Base-by-base conservation (phyloP, 1,139 yeast species). In the Hanseniaspora sp. region DNA sequence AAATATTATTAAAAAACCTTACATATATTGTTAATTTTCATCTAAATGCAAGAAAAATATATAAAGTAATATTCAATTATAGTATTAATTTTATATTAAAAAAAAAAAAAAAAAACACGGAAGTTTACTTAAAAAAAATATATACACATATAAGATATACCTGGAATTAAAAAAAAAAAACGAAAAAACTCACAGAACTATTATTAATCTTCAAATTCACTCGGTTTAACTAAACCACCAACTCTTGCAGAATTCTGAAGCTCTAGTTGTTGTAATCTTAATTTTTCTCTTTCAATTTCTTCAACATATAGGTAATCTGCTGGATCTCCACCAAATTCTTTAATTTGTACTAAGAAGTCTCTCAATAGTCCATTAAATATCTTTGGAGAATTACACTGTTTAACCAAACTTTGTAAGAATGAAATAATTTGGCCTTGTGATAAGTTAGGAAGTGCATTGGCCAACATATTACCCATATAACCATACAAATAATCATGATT, bases 311-410 rank as follows among this genome's bases (percentile, higher is more conserved):
- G 74, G 67, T 92, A 94, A 67, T 88, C 96, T 37, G 95, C 86
- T 53, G 76, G 73, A 67, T 87, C 96, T 51, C 98, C 98, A 58
- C 97, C 98, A 66, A 78, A 81, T 70, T 92, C 95, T 71, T 88
- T 88, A 67, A 92, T 86, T 73, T 92, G 97, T 48, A 94, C 95
- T 68, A 94, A 77, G 78, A 94, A 94, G 71, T 94, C 99, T 70
- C 98, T 83, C 63, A 94, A 75, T 3, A 86, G 83, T 55, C 87
- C 87, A 70, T 82, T 82, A 74, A 94, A 92, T 67, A 81, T 84
- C 60, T 71, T 68, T 59, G 83, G 81, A 63, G 87, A 95, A 58
- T 77, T 80, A 67, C 87, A 87, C 57, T 82, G 81, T 17, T 78
- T 70, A 43, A 86, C 79, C 65, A 92, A 74, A 12, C 88, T 95